Conservation (phyloP, 495 filamentous ascomycete species). For the Penicillium ucsense region DNA sequence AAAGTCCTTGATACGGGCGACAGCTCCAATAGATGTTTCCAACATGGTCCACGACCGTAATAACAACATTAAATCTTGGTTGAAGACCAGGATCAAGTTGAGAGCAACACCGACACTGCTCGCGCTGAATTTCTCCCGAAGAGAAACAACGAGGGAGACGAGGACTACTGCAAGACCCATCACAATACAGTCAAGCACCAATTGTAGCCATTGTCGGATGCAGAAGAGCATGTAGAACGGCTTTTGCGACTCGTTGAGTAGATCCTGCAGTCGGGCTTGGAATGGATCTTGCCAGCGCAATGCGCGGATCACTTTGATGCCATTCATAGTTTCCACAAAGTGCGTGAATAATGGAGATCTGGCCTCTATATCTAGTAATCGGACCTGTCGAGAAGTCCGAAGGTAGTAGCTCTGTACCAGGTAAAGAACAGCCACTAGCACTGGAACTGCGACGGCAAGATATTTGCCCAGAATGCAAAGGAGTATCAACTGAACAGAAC, state of each 20-base stretch:
- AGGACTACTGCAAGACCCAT: conserved; percentile 25
- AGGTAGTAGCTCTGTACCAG: conserved; percentile 5
- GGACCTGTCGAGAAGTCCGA: conserved; percentile 45
- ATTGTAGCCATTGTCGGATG: conserved; percentile 32
- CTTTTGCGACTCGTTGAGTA: conserved; percentile 26
- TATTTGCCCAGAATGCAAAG: conserved; percentile 4
- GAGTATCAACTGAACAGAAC: background rate
- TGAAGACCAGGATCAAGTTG: conserved; percentile 13
- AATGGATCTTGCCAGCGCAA: conserved; percentile 29
- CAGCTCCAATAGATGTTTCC: conserved; percentile 19
- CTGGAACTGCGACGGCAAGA: conserved; percentile 1
- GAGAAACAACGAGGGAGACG: conserved; percentile 8
- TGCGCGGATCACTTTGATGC: conserved; percentile 37
- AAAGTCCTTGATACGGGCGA: conserved; percentile 14
- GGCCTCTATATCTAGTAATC: conserved; percentile 42
- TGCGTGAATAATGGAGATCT: conserved; percentile 55
- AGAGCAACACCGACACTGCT: conserved; percentile 13
- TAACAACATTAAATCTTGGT: conserved; percentile 1
- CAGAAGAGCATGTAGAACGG: conserved; percentile 34
- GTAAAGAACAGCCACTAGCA: background rate
- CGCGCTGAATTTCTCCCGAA: conserved; percentile 6
- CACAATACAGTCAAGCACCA: conserved; percentile 32
- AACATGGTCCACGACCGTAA: conserved; percentile 12
- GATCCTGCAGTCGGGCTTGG: conserved; percentile 8
- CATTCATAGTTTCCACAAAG: conserved; percentile 29